Evolutionary conservation across 345 rosid genomes (phyloP), one percentile per base, ranked within the genome.

Genomic region (Melastoma malabathricum): DNA sequence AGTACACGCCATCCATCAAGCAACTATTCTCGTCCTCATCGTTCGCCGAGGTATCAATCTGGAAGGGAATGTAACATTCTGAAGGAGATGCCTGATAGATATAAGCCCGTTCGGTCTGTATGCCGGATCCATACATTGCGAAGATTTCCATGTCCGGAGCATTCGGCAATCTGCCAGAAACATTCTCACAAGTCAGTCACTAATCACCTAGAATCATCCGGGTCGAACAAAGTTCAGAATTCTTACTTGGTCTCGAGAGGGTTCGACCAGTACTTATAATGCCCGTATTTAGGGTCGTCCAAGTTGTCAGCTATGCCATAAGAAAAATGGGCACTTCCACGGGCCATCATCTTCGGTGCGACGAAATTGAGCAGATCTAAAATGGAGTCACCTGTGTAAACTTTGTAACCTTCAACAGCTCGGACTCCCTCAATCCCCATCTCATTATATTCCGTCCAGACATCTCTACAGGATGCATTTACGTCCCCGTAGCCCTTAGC

Each of bases 371-470:
- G 79, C 64, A 92, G 74, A 60, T 92, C 93, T 47, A 84, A 15
- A 55, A 72, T n/a, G 15, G 79, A 67, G 25, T 69, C 86, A 51
- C 90, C 78, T 34, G 97, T 87, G 68, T 87, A 84, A 51, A 69
- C 79, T 72, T 79, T 87, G 58, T 82, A 75, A 66, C 84, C 95
- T 29, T 78, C 87, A 44, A 84, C 79, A 52, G 97, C 93, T 69
- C 70, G 75, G 59, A 87, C 73, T 52, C 97, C 97, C 62, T 72
- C 84, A 60, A 70, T 45, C 51, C 95, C 95, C 93, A 92, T 87
- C 19, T 87, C 97, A 68, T 87, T 86, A 63, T 92, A 92, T 64
- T 92, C 98, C 0, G 97, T 84, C 97, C 97, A 82, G 62, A 81
- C 82, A 53, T 92, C 98, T 51, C 75, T 63, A 47, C 93, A 83